phyloP scores from a whole-genome alignment of 73 alveolate species.

The Paramecium tetraurelia region DNA sequence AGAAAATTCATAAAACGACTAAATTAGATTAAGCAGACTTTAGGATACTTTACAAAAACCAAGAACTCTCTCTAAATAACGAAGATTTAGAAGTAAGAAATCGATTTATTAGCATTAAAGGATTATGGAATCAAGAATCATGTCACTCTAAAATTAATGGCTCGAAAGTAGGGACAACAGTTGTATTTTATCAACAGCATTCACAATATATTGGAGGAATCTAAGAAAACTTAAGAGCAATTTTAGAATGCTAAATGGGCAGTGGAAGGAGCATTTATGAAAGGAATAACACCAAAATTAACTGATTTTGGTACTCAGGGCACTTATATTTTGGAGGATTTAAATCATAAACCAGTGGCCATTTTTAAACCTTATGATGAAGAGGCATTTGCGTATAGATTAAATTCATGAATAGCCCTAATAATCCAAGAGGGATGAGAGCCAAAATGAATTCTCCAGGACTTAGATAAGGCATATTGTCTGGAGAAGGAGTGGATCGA shows the following conservation, averaged over 20 bases:
- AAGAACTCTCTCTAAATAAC: slow-evolving; percentile 1
- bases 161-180: neutral
- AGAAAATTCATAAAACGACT: neutral
- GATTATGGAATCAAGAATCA: neutral
- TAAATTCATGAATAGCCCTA: slow-evolving; percentile 66
- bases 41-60: neutral
- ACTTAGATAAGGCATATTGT: slow-evolving; percentile 87
- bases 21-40: slow-evolving; percentile 48
- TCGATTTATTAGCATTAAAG: too few species aligned
- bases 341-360: slow-evolving; percentile 74
- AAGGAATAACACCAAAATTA: slow-evolving; percentile 89
- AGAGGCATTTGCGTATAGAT: slow-evolving; percentile 89
- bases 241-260: slow-evolving; percentile 5
- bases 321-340: slow-evolving; percentile 85
- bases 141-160: neutral
- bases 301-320: slow-evolving; percentile 98
- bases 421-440: slow-evolving; percentile 92
- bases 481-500: slow-evolving; percentile 97
- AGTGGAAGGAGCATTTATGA: slow-evolving; percentile 70
- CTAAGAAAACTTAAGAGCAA: neutral
- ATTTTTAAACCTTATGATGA: slow-evolving; percentile 97
- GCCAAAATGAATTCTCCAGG: slow-evolving; percentile 84
- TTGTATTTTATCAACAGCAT: neutral
- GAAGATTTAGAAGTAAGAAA: neutral
- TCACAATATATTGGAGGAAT: neutral